Evolutionary conservation across 768 basidiomycete species (phyloP).

Genomic region (Goffeauzyma gilvescens): DNA sequence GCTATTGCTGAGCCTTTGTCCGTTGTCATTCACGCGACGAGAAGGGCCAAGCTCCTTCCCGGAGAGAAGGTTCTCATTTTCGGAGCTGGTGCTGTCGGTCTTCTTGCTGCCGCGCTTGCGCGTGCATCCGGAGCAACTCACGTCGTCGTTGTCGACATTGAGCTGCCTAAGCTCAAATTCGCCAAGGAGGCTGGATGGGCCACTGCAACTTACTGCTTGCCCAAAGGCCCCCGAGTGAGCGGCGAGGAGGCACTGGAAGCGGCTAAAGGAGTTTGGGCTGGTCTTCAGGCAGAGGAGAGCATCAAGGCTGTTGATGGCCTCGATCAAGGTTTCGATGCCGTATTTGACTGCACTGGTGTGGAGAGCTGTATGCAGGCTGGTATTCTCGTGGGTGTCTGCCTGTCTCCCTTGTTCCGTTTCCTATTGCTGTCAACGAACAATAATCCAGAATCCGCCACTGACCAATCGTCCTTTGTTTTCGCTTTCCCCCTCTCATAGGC

Average conservation of each 20-base stretch:
- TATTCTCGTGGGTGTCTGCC: constrained; percentile 59
- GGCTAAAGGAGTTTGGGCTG: constrained; percentile 26
- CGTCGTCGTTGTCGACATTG: constrained; percentile 71
- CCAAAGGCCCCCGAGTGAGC: constrained; percentile 32
- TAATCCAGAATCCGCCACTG: too few relatives aligned
- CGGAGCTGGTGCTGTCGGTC: constrained; percentile 82
- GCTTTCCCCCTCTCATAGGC: too few relatives aligned
- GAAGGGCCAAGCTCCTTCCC: constrained; percentile 34
- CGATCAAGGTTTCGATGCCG: constrained; percentile 66
- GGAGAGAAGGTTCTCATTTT: constrained; percentile 67
- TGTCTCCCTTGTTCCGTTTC: neutral
- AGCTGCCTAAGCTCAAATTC: constrained; percentile 59
- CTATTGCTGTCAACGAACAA: too few relatives aligned
- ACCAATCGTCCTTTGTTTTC: too few relatives aligned
- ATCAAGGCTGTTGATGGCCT: constrained; percentile 43
- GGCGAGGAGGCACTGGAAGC: constrained; percentile 22
- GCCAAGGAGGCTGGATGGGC: constrained; percentile 59
- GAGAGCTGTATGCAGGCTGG: constrained; percentile 82
- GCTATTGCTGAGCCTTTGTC: constrained; percentile 86
- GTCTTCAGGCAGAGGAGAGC: constrained; percentile 38
- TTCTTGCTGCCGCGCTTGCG: constrained; percentile 68
- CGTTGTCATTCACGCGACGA: constrained; percentile 52
- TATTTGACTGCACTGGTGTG: constrained; percentile 90
- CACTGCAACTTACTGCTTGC: constrained; percentile 49
- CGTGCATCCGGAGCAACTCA: constrained; percentile 46